phyloP scores from a whole-genome alignment of 495 filamentous ascomycete species.

The Ramalina intermedia region DNA sequence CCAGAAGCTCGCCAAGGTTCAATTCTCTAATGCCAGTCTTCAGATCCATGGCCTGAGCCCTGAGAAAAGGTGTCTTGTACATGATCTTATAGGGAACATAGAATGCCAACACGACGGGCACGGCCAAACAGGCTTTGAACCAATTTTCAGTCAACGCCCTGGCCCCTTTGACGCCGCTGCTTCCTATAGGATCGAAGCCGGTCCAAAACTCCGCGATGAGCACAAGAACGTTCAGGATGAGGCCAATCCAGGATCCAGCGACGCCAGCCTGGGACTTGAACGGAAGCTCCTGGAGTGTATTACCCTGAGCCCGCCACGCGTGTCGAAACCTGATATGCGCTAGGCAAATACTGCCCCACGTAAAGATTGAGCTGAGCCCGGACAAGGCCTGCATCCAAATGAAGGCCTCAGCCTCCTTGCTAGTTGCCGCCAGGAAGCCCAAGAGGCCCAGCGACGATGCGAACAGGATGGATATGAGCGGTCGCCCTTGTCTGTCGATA shows the following conservation, averaged over 20 bases:
- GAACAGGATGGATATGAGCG: slow-evolving; percentile 56
- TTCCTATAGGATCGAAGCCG: slow-evolving; percentile 56
- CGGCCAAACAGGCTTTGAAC: slow-evolving; percentile 68
- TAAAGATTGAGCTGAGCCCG: slow-evolving; percentile 79
- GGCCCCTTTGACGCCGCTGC: slow-evolving; percentile 27
- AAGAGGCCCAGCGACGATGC: slow-evolving; percentile 61
- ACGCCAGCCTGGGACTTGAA: slow-evolving; percentile 72
- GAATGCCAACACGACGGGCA: slow-evolving; percentile 61
- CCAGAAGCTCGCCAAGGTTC: slow-evolving; percentile 58
- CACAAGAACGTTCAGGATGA: slow-evolving; percentile 66
- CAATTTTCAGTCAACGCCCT: slow-evolving; percentile 42
- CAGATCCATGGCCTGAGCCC: slow-evolving; percentile 63
- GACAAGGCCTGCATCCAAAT: slow-evolving; percentile 84
- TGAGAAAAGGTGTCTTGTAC: slow-evolving; percentile 53
- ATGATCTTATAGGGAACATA: slow-evolving; percentile 73
- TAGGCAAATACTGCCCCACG: slow-evolving; percentile 82
- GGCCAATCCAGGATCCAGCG: slow-evolving; percentile 70
- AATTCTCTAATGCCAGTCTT: slow-evolving; percentile 79
- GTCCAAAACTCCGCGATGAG: slow-evolving; percentile 90
- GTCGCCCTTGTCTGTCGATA: slow-evolving; percentile 72
- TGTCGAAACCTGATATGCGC: slow-evolving; percentile 83
- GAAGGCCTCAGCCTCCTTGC: slow-evolving; percentile 50
- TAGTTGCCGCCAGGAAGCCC: slow-evolving; percentile 60
- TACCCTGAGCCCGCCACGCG: slow-evolving; percentile 58
- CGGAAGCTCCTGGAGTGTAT: slow-evolving; percentile 57